Base-by-base conservation (phyloP, 306 rosid genomes). In the Myrica gale region DNA sequence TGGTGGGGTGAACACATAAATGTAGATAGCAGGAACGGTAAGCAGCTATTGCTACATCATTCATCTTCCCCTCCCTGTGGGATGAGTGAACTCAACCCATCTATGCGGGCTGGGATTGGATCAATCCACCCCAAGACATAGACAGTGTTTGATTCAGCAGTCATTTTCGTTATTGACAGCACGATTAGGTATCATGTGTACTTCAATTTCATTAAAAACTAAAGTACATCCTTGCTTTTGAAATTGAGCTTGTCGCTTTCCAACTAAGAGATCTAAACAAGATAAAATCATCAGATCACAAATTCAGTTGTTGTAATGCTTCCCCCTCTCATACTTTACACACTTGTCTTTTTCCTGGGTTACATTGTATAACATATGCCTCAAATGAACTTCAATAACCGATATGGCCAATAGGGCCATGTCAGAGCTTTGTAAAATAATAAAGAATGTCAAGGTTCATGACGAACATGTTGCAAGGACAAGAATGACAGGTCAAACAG, bases 391-490 rank as follows among this genome's bases (percentile, higher is more conserved):
- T 56, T 6, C 13, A 56, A 20, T 12, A 5, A 56, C 62, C 37
- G 6, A 56, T 9, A 56, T 13, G 8, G 62, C 37, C 62, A 56
- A 56, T 21, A 56, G 9, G 62, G 11, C 5, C 62, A 56, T 21
- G 9, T 8, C 66, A 41, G 23, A 26, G 66, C 66, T 60, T 23
- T 26, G 41, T 10, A 60, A 26, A n/a, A 8, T 20, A 56, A 20
- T 12, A 56, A 56, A 20, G 62, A 56, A 20, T 20, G 62, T 19
- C 23, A 56, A 7, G 26, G 37, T 52, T 52, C 19, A 52, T 13
- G 16, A 50, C 5, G 65, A 58, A 58, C 41, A 58, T 58, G 65
- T 58, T 58, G 65, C 41, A 58, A 58, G 41, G 26, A 55, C 61
- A 2, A 19, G 61, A 10, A 55, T 55, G 61, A 61, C 37, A 61